Evolutionary conservation across 306 rosid species (phyloP).

Genomic region (Pyrus betulifolia): DNA sequence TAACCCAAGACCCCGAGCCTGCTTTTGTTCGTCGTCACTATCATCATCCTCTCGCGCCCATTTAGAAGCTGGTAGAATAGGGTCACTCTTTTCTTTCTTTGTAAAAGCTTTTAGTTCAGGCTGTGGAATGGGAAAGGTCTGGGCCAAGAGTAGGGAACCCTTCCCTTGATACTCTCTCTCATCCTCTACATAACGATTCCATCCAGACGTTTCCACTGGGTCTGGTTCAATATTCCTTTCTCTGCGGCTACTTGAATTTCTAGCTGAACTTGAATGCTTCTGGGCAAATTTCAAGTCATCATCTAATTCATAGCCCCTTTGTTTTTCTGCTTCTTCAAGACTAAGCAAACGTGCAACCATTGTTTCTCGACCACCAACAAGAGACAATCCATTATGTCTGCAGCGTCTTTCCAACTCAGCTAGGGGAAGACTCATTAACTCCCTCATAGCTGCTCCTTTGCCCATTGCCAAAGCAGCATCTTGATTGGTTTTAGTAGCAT

Average conservation of each 20-base stretch:
- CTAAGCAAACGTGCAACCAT: slow-evolving; percentile 94
- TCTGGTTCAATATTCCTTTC: slow-evolving; percentile 64
- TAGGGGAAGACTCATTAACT: slow-evolving; percentile 80
- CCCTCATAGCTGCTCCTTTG: slow-evolving; percentile 89
- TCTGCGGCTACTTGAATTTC: slow-evolving; percentile 47
- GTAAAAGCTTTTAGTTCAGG: slow-evolving; percentile 67
- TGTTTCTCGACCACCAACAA: slow-evolving; percentile 94
- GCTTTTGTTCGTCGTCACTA: slow-evolving; percentile 79
- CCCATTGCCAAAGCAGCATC: slow-evolving; percentile 98
- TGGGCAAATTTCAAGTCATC: slow-evolving; percentile 72
- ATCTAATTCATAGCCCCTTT: slow-evolving; percentile 75
- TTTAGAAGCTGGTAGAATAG: slow-evolving; percentile 82
- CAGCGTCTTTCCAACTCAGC: slow-evolving; percentile 94
- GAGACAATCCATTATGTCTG: slow-evolving; percentile 96
- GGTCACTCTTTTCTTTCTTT: slow-evolving; percentile 75
- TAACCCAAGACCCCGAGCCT: slow-evolving; percentile 63
- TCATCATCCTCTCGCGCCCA: slow-evolving; percentile 99
- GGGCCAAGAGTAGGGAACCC: slow-evolving; percentile 49
- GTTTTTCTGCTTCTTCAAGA: slow-evolving; percentile 96
- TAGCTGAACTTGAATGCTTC: slow-evolving; percentile 59
- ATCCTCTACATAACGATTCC: slow-evolving; percentile 58
- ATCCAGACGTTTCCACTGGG: slow-evolving; percentile 53
- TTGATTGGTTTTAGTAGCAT: slow-evolving; percentile 60
- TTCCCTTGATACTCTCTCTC: slow-evolving; percentile 39
- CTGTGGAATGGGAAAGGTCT: slow-evolving; percentile 55